These are phyloP conservation scores for Podaxis sp. DNA, from an alignment of 768 basidiomycete genomes.

Conservation along the genomic window DNA sequence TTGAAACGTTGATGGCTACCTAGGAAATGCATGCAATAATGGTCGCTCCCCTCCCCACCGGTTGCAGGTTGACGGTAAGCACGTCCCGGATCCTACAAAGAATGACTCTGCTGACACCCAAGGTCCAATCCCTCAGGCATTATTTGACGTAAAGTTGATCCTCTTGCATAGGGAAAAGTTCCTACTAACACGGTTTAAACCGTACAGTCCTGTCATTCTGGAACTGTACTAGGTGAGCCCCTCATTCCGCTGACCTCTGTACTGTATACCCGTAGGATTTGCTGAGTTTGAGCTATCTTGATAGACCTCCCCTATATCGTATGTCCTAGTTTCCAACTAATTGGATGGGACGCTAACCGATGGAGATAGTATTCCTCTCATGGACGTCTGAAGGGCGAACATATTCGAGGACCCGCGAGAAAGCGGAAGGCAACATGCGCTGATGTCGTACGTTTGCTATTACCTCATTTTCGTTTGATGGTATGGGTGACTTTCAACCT, in stretches of 20 bases:
- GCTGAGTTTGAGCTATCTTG: background rate
- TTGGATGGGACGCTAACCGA: background rate
- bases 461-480: background rate
- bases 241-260: background rate
- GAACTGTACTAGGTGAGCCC: constrained; percentile 47
- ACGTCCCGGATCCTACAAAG: background rate
- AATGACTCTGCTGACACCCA: background rate
- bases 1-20: background rate
- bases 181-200: background rate
- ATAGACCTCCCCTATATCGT: constrained; percentile 52
- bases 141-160: constrained; percentile 46
- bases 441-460: constrained; percentile 55
- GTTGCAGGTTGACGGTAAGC: constrained; percentile 54
- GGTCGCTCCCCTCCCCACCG: constrained; percentile 44
- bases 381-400: constrained; percentile 49
- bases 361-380: constrained; percentile 54
- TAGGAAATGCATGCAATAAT: constrained; percentile 52
- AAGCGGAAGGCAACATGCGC: constrained; percentile 57
- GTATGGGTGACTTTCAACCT: background rate
- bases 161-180: background rate
- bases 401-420: constrained; percentile 33
- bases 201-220: constrained; percentile 51
- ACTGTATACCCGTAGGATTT: background rate
- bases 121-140: constrained; percentile 30
- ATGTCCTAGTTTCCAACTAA: constrained; percentile 19